These are phyloP conservation scores for Prunus armeniaca DNA, from an alignment of 306 rosid genomes.

Conservation along the genomic window DNA sequence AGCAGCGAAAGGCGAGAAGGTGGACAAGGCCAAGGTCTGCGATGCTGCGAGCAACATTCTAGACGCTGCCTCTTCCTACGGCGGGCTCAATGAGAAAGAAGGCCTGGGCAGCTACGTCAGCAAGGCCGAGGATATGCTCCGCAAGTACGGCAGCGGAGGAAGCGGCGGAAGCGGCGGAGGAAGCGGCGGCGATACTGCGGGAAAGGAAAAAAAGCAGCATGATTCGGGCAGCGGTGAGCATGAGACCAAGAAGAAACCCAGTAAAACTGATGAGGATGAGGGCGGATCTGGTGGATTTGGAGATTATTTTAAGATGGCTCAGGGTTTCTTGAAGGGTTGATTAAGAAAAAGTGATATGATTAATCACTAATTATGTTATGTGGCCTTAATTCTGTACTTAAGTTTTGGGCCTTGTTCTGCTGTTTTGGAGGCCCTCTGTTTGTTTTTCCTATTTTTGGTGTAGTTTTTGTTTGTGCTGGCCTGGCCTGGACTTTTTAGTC, in stretches of 20 bases:
- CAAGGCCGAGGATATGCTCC: constrained; percentile 47
- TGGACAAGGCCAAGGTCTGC: constrained; percentile 48
- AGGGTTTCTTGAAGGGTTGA: constrained; percentile 27
- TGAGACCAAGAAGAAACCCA: neutral
- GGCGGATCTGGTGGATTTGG: constrained; percentile 25
- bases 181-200: neutral
- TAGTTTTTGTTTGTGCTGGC: neutral
- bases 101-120: constrained; percentile 35
- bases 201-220: neutral
- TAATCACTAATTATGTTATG: neutral
- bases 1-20: constrained; percentile 39
- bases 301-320: constrained; percentile 28
- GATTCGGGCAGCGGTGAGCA: neutral
- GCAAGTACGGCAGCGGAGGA: constrained; percentile 18
- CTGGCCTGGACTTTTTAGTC: neutral
- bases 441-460: too few species aligned
- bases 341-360: too few species aligned
- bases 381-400: neutral
- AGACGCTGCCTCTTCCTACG: constrained; percentile 39
- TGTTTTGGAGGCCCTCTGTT: neutral
- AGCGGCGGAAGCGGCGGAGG: neutral
- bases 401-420: neutral
- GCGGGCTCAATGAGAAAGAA: constrained; percentile 38
- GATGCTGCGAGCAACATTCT: constrained; percentile 52
- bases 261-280: neutral